A percentile compares a stretch with the other conserved stretches of the same genome.
phyloP scores from a whole-genome alignment of 148 eudicot species.

The Diospyros kaki region DNA sequence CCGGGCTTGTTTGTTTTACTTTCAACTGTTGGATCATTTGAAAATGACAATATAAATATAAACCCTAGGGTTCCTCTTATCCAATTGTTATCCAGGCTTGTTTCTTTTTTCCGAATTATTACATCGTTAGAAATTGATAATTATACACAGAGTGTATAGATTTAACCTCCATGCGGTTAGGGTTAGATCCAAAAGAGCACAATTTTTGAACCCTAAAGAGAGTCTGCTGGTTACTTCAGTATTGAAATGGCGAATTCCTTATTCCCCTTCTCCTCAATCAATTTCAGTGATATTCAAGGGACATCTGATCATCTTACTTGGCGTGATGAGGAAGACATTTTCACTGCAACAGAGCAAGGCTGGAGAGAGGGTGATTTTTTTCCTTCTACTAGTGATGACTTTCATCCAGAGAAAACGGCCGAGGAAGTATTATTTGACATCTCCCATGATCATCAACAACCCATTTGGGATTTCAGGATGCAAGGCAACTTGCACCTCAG shows the following conservation, averaged over 20 bases:
- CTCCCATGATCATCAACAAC: not conserved
- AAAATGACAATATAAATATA: too few species aligned
- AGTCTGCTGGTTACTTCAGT: conserved; percentile 9
- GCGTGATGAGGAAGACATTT: not conserved
- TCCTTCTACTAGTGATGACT: not conserved
- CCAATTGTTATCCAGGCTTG: too few species aligned
- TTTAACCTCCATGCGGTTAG: too few species aligned
- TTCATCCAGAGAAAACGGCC: not conserved
- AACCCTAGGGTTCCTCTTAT: too few species aligned
- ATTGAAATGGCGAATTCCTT: conserved; percentile 6
- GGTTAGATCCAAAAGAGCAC: too few species aligned
- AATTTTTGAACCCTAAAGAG: conserved; percentile 9
- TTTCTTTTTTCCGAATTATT: too few species aligned
- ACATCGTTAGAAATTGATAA: too few species aligned
- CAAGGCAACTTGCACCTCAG: not conserved
- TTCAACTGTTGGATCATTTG: too few species aligned
- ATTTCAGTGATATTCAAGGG: conserved; percentile 1
- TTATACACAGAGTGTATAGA: too few species aligned
- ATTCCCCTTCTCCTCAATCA: not conserved
- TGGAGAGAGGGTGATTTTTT: conserved; percentile 2
- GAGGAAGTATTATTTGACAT: not conserved
- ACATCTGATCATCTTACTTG: not conserved
- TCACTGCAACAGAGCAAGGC: conserved; percentile 1
- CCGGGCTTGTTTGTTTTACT: too few species aligned
- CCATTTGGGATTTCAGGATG: not conserved